Conservation (phyloP, 306 rosid species). For the Prunus kanzakura region DNA sequence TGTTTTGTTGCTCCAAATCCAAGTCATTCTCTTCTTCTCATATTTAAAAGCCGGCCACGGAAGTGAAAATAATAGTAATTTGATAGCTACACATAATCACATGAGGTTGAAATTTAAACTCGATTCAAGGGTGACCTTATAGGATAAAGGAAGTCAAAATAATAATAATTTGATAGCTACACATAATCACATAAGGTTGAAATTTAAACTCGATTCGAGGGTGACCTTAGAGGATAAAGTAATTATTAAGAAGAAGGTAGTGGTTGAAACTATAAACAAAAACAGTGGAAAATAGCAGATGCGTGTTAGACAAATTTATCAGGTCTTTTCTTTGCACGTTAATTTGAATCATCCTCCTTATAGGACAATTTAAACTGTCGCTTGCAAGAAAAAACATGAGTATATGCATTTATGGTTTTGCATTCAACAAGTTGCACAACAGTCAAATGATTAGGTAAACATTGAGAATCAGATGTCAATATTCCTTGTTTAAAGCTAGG, state of each 20-base stretch:
- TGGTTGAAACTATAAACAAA: not conserved
- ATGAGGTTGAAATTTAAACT: not conserved
- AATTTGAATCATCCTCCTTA: too few species aligned
- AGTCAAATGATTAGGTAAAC: not conserved
- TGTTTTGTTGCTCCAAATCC: not conserved
- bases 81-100: not conserved
- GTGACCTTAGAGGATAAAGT: not conserved
- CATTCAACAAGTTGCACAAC: not conserved
- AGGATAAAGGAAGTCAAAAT: not conserved
- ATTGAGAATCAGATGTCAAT: not conserved
- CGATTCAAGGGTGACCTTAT: not conserved
- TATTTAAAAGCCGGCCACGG: not conserved
- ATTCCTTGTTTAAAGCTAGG: not conserved
- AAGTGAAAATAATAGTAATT: not conserved
- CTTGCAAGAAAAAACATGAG: too few species aligned
- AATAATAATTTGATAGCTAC: not conserved
- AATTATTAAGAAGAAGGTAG: not conserved
- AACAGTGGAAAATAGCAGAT: not conserved
- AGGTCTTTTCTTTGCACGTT: accelerated
- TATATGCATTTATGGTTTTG: not conserved
- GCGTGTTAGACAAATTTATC: too few species aligned
- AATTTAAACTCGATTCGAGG: not conserved
- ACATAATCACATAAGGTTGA: not conserved
- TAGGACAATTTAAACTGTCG: too few species aligned
- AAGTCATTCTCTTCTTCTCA: too few species aligned